A percentile compares a stretch with the other conserved stretches of the same genome.
These are phyloP conservation scores for Castanopsis chinensis DNA, from an alignment of 306 rosid species.

Conservation along the genomic window DNA sequence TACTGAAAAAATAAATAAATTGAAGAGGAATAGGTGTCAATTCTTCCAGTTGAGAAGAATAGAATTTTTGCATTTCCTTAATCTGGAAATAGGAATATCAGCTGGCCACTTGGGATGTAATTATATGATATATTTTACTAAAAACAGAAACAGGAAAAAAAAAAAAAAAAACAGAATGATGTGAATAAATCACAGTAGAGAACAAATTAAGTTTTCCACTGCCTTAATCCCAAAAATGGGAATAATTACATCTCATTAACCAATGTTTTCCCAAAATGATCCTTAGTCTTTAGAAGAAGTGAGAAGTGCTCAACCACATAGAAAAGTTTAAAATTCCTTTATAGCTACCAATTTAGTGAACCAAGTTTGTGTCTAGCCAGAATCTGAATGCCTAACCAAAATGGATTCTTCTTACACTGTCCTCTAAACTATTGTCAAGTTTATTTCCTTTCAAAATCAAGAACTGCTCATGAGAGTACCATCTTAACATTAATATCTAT, in stretches of 20 bases:
- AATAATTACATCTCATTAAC: neutral
- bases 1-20: neutral
- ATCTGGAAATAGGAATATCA: constrained; percentile 8
- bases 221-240: neutral
- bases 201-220: neutral
- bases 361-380: neutral
- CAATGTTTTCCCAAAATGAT: neutral
- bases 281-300: neutral
- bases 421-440: no score
- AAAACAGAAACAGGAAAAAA: neutral
- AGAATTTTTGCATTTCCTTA: neutral
- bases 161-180: neutral
- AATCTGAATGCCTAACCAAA: neutral
- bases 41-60: neutral
- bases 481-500: no score
- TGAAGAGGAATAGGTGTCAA: neutral
- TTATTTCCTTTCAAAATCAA: no score
- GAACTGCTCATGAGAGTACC: no score
- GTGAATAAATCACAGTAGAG: neutral
- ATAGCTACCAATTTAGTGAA: neutral
- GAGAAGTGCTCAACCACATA: neutral
- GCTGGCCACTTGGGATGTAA: neutral
- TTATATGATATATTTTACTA: neutral
- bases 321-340: neutral
- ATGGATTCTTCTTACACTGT: no score